Evolutionary conservation across 768 basidiomycete species (phyloP).

Genomic region (Collybiopsis confluens): DNA sequence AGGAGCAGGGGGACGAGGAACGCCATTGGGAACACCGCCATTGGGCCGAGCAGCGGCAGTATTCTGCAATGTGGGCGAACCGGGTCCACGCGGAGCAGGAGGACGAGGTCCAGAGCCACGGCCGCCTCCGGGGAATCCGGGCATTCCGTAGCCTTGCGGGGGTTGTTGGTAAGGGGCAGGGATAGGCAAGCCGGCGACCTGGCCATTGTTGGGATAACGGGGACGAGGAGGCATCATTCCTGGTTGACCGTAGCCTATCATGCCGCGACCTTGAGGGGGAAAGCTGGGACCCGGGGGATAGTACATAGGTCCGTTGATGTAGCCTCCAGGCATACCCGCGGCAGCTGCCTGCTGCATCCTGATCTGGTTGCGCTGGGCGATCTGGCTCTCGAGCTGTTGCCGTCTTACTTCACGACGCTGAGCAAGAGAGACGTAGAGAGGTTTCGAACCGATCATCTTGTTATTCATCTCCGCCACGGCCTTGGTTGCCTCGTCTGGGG

Average conservation of each 20-base stretch:
- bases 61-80: slow-evolving; percentile 60
- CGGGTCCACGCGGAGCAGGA: slow-evolving; percentile 62
- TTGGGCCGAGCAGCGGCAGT: slow-evolving; percentile 63
- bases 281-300: slow-evolving; percentile 79
- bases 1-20: slow-evolving; percentile 45
- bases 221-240: slow-evolving; percentile 87
- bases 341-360: slow-evolving; percentile 94
- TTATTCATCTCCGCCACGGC: slow-evolving; percentile 99
- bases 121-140: slow-evolving; percentile 54
- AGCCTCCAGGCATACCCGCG: slow-evolving; percentile 75
- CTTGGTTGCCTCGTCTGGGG: slow-evolving; percentile 98
- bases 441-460: slow-evolving; percentile 99
- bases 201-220: slow-evolving; percentile 72
- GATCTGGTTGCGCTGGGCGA: slow-evolving; percentile 96
- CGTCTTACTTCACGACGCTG: slow-evolving; percentile 97
- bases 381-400: slow-evolving; percentile 98
- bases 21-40: slow-evolving; percentile 53
- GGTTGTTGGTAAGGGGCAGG: slow-evolving; percentile 71
- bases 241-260: slow-evolving; percentile 81
- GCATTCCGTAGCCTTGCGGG: slow-evolving; percentile 71
- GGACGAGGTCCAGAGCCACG: slow-evolving; percentile 49
- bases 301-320: slow-evolving; percentile 85
- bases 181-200: slow-evolving; percentile 74
- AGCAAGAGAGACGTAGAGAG: slow-evolving; percentile 96
- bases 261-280: slow-evolving; percentile 76